Evolutionary conservation across 495 filamentous ascomycete genomes (phyloP).

Genomic region (Evernia prunastri): DNA sequence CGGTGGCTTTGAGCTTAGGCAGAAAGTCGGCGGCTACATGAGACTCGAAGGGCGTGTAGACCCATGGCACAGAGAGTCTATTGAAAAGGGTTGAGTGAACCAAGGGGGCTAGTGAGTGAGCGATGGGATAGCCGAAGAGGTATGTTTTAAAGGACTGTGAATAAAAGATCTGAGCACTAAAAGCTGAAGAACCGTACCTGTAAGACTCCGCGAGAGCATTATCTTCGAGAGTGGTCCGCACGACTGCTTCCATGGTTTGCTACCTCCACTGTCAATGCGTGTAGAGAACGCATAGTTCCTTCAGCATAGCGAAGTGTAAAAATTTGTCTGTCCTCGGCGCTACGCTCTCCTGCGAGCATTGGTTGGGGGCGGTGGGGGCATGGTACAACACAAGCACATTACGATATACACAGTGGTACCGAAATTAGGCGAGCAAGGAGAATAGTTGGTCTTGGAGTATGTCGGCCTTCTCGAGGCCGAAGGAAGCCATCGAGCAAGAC

Average conservation of each 20-base stretch:
- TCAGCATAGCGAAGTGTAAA: no score
- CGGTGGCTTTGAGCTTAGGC: neutral
- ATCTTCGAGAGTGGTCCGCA: neutral
- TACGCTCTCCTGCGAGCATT: no score
- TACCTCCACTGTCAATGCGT: neutral
- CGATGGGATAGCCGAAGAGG: neutral
- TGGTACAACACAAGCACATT: no score
- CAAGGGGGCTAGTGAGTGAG: neutral
- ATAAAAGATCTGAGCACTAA: slow-evolving; percentile 3
- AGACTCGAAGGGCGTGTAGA: neutral
- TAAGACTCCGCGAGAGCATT: neutral
- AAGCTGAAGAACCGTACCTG: neutral
- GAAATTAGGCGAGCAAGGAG: no score
- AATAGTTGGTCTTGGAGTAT: no score
- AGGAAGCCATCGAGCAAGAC: no score
- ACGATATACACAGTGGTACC: no score
- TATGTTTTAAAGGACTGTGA: neutral
- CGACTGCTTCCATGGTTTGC: neutral
- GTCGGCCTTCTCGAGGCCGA: no score
- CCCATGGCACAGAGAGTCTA: neutral
- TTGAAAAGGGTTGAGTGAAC: neutral
- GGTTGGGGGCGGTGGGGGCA: slow-evolving; percentile 25
- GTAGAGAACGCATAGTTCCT: no score
- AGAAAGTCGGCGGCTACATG: neutral
- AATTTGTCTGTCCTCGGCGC: no score